These are phyloP conservation scores for Strobilomyces echinocephalus DNA, from an alignment of 768 basidiomycete species.

Conservation along the genomic window DNA sequence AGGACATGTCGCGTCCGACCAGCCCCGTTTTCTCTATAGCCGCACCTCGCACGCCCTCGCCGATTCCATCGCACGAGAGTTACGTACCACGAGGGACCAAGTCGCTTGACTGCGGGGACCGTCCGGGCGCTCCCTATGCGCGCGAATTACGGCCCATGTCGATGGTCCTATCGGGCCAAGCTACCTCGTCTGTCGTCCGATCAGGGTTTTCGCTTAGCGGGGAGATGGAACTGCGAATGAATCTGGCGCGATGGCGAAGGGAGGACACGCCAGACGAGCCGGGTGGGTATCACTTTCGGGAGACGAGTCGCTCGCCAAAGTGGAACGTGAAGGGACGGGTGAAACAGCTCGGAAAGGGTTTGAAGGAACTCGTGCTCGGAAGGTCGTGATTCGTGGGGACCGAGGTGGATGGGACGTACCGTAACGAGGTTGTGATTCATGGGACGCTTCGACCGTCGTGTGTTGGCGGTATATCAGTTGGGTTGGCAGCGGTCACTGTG, in stretches of 20 bases:
- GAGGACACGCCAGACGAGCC: conserved; percentile 30
- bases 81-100: conserved; percentile 29
- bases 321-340: conserved; percentile 23
- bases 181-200: conserved; percentile 12
- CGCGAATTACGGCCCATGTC: conserved; percentile 27
- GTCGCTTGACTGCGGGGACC: conserved; percentile 29
- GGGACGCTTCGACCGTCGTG: neutral
- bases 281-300: conserved; percentile 29
- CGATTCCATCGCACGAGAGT: conserved; percentile 21
- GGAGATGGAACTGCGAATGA: conserved; percentile 56
- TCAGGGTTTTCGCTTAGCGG: conserved; percentile 55
- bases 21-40: conserved; percentile 29
- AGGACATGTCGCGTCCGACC: conserved; percentile 40
- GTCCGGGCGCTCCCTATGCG: conserved; percentile 15
- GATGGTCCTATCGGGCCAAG: conserved; percentile 21
- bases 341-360: conserved; percentile 27
- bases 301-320: conserved; percentile 22
- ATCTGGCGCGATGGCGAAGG: conserved; percentile 38
- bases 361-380: conserved; percentile 30
- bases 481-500: neutral
- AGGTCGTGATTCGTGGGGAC: conserved; percentile 13
- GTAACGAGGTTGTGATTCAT: neutral
- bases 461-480: too few relatives aligned
- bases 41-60: conserved; percentile 25
- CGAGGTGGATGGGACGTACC: neutral